Percentiles rank a stretch among this genome's conserved stretches.
phyloP scores from a whole-genome alignment of 2,329 filamentous ascomycete species.

The Sporothrix humicola region DNA sequence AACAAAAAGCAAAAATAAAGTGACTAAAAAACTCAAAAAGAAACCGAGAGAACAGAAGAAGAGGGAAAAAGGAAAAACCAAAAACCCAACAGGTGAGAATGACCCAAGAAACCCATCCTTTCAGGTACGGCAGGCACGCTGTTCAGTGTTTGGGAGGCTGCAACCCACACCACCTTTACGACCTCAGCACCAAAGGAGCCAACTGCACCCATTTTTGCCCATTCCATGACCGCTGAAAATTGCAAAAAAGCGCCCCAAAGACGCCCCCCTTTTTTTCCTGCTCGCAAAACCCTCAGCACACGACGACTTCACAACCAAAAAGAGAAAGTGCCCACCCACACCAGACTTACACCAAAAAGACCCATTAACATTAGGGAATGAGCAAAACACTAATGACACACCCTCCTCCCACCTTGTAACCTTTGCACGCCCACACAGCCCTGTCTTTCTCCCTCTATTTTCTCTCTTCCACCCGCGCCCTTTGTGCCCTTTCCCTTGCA shows the following conservation, averaged over 20 bases:
- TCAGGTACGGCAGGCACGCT: slow-evolving; percentile 12
- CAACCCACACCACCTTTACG: slow-evolving; percentile 10
- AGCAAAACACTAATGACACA: not conserved
- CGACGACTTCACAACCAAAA: not conserved
- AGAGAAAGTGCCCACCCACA: not conserved
- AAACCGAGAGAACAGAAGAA: not conserved
- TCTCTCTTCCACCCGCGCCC: no score
- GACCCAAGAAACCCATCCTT: not conserved
- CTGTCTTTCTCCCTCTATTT: not conserved
- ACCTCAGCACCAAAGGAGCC: not conserved
- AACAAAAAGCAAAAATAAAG: not conserved
- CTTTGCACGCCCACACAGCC: not conserved
- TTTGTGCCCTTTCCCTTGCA: not conserved
- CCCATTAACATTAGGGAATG: not conserved
- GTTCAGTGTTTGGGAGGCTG: not conserved
- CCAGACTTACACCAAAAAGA: not conserved
- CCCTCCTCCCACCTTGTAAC: not conserved
- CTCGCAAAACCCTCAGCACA: not conserved
- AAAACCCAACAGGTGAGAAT: slow-evolving; percentile 32
- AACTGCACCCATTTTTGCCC: not conserved
- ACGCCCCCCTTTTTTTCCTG: not conserved
- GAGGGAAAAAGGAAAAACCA: slow-evolving; percentile 25
- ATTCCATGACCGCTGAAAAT: slow-evolving; percentile 21
- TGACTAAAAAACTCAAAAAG: not conserved
- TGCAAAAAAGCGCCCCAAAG: not conserved